Evolutionary conservation across 371 early-diverging fungal genomes (phyloP).

Genomic region (Sporodiniella umbellata): DNA sequence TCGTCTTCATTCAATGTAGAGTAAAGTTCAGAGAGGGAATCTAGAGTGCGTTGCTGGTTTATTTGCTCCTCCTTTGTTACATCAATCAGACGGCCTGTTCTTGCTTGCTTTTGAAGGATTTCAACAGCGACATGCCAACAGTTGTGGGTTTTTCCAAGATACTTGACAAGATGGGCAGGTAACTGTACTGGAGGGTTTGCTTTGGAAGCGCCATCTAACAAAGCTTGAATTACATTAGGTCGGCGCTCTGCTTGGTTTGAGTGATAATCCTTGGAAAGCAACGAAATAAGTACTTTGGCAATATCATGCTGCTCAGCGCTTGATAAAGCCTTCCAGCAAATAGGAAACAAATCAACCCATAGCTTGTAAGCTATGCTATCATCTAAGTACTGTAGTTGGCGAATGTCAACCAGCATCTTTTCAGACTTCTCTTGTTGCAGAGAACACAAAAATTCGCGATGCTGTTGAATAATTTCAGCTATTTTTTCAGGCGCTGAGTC

Average conservation of each 20-base stretch:
- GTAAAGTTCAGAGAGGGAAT: constrained; percentile 88
- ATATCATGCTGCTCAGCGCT: constrained; percentile 79
- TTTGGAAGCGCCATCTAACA: constrained; percentile 78
- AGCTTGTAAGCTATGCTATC: constrained; percentile 62
- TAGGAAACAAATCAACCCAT: constrained; percentile 88
- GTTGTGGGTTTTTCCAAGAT: constrained; percentile 85
- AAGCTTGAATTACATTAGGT: constrained; percentile 92
- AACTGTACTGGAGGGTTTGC: constrained; percentile 72
- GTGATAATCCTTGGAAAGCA: constrained; percentile 93
- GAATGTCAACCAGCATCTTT: constrained; percentile 53
- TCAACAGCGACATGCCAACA: constrained; percentile 91
- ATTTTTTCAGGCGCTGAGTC: constrained; percentile 23
- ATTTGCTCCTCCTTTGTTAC: constrained; percentile 73
- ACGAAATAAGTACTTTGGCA: constrained; percentile 73
- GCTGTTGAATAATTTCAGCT: constrained; percentile 36
- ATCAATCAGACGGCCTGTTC: constrained; percentile 42
- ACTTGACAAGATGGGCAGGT: constrained; percentile 92
- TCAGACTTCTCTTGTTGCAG: constrained; percentile 51
- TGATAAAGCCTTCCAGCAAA: constrained; percentile 74
- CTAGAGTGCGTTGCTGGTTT: constrained; percentile 81
- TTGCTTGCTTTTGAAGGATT: constrained; percentile 60
- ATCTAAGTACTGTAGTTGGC: constrained; percentile 75
- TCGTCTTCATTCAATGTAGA: constrained; percentile 78
- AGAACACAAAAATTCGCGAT: constrained; percentile 58
- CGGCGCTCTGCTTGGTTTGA: constrained; percentile 72